phyloP scores from a whole-genome alignment of 371 early-diverging fungal genomes.

The Rhizopus microsporus region DNA sequence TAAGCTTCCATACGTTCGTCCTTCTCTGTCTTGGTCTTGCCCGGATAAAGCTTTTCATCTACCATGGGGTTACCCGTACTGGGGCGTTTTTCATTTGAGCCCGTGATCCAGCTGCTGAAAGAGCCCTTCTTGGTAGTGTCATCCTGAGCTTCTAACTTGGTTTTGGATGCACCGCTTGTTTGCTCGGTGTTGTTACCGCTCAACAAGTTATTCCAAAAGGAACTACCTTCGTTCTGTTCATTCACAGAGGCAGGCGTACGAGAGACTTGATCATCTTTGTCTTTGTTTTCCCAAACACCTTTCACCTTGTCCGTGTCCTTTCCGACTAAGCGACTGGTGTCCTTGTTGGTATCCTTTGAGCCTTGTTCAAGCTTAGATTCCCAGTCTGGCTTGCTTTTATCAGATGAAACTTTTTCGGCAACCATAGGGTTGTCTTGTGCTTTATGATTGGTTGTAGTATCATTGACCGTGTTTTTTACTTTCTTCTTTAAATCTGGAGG shows the following conservation, averaged over 20 bases:
- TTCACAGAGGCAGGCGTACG: background rate
- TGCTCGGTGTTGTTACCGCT: constrained; percentile 7
- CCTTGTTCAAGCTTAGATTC: constrained; percentile 16
- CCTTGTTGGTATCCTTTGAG: constrained; percentile 10
- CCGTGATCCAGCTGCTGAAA: background rate
- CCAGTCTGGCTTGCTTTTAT: constrained; percentile 15
- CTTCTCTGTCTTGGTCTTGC: constrained; percentile 12
- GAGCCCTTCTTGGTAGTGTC: background rate
- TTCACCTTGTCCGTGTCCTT: constrained; percentile 23
- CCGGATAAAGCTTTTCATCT: constrained; percentile 9
- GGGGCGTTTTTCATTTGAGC: no score
- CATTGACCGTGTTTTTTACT: background rate
- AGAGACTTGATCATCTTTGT: background rate
- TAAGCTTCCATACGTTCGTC: constrained; percentile 16
- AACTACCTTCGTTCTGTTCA: constrained; percentile 6
- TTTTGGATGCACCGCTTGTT: background rate
- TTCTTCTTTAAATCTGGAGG: background rate
- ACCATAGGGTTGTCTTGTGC: constrained; percentile 23
- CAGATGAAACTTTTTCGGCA: constrained; percentile 14
- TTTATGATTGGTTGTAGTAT: background rate
- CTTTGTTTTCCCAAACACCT: constrained; percentile 18
- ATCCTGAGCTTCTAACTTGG: background rate
- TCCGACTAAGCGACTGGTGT: constrained; percentile 14
- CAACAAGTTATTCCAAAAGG: constrained; percentile 9
- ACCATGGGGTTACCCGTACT: constrained; percentile 23